Evolutionary conservation across 768 basidiomycete species (phyloP).

Genomic region (Leccinum rimulosum): DNA sequence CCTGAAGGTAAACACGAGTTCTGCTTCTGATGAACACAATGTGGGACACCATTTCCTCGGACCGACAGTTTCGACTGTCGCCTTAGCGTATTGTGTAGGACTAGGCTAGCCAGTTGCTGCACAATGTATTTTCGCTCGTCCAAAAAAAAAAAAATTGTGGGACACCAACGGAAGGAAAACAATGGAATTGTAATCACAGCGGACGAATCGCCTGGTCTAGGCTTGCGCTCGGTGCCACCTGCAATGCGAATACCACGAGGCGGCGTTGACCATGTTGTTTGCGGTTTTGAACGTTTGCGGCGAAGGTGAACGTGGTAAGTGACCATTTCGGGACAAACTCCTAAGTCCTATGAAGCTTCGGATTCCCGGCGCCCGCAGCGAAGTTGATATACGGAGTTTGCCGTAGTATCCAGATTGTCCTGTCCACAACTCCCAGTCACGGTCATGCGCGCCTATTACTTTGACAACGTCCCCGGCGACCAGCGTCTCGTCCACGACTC

Average conservation of each 20-base stretch:
- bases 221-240: neutral
- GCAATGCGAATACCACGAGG: conserved; percentile 4
- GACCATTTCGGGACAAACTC: neutral
- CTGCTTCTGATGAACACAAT: conserved; percentile 1
- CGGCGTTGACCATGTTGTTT: no score
- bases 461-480: conserved; percentile 72
- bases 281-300: no score
- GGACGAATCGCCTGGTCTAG: neutral
- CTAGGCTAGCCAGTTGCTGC: no score
- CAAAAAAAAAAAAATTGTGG: neutral
- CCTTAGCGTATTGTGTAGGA: no score
- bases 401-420: neutral
- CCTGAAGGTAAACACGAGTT: conserved; percentile 13
- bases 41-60: no score
- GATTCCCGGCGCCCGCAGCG: no score
- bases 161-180: neutral
- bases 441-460: conserved; percentile 75
- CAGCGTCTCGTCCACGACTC: conserved; percentile 81
- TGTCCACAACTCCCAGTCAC: no score
- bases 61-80: no score
- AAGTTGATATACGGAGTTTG: neutral
- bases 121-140: no score
- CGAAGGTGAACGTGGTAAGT: neutral
- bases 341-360: neutral
- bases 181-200: neutral